These are phyloP conservation scores for Xanthoconium purpureum DNA, from an alignment of 768 basidiomycete species.

Conservation along the genomic window DNA sequence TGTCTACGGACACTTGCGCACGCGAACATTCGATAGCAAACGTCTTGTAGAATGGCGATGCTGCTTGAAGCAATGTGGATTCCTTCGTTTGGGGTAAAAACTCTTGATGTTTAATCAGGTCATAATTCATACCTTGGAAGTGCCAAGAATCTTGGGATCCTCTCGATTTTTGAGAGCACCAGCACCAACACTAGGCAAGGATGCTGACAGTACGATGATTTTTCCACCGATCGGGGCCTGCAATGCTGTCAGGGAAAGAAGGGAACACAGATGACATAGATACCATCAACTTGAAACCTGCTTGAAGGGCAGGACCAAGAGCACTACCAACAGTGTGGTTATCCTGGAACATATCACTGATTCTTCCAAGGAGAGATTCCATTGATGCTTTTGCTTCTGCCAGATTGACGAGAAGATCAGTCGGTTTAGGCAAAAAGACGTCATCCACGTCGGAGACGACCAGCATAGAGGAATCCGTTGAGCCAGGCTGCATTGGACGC, in stretches of 20 bases:
- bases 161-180: constrained; percentile 95
- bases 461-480: constrained; percentile 85
- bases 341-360: constrained; percentile 99
- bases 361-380: constrained; percentile 74
- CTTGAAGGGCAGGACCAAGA: constrained; percentile 90
- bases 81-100: constrained; percentile 49
- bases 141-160: constrained; percentile 94
- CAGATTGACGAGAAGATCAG: constrained; percentile 93
- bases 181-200: constrained; percentile 82
- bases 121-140: constrained; percentile 65
- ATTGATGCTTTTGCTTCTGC: constrained; percentile 77
- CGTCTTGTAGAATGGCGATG: constrained; percentile 94
- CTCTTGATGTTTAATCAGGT: background rate
- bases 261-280: constrained; percentile 8
- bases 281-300: constrained; percentile 94
- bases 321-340: constrained; percentile 91
- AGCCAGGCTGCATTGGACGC: constrained; percentile 47
- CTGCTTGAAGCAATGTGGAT: constrained; percentile 89
- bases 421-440: constrained; percentile 95
- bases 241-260: background rate
- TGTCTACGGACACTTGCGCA: constrained; percentile 95
- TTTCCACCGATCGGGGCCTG: constrained; percentile 94
- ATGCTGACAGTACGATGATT: constrained; percentile 82
- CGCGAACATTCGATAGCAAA: constrained; percentile 98
- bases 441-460: constrained; percentile 97